These are phyloP conservation scores for Eucalyptus urophylla DNA, from an alignment of 345 rosid species.

Conservation along the genomic window DNA sequence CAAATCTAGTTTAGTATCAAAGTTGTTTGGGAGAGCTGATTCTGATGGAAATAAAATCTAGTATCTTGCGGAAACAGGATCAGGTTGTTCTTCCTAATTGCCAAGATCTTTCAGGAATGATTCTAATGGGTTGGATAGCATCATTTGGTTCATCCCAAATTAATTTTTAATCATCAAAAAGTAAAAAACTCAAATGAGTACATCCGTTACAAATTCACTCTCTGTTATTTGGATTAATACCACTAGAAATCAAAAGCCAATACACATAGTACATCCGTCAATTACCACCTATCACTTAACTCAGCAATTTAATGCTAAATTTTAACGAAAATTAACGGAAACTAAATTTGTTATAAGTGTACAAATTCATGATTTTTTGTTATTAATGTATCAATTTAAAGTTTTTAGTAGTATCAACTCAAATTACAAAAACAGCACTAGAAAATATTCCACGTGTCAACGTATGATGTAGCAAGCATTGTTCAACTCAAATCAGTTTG, in stretches of 20 bases:
- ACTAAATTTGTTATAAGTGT: fast-evolving
- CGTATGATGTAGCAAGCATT: not conserved
- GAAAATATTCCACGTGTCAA: no score
- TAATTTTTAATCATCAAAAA: no score
- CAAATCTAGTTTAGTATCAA: fast-evolving
- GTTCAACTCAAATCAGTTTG: not conserved
- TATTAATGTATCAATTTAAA: no score
- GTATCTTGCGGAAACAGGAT: fast-evolving
- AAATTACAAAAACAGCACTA: fast-evolving
- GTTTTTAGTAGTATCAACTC: no score
- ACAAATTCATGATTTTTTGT: fast-evolving
- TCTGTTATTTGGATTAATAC: no score
- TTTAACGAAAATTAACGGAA: fast-evolving
- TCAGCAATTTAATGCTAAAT: fast-evolving
- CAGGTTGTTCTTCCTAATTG: fast-evolving
- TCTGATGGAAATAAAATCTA: fast-evolving
- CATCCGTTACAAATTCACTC: fast-evolving
- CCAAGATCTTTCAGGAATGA: no score
- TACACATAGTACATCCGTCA: fast-evolving
- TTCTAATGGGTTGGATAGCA: no score
- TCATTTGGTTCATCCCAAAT: no score
- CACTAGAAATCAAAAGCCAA: no score
- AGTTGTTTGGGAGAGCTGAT: no score
- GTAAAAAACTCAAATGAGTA: fast-evolving
- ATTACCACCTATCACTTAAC: fast-evolving